These are phyloP conservation scores for Aspergillus sp. DNA, from an alignment of 2,329 filamentous ascomycete genomes.

Conservation along the genomic window DNA sequence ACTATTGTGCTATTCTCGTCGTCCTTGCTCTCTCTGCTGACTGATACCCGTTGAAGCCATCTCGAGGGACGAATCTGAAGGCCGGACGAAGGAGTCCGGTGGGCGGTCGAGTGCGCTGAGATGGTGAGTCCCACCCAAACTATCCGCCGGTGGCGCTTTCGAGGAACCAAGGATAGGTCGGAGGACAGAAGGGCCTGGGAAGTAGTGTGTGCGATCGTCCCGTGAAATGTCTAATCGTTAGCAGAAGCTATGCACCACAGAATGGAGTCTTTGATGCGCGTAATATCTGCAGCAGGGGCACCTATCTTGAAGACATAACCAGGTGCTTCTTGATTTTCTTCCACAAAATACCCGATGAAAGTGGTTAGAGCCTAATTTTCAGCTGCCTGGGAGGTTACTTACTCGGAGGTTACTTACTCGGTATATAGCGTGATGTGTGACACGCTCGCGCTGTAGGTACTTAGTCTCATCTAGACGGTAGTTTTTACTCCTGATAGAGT, in stretches of 20 bases:
- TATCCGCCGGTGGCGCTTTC: neutral
- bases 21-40: slow-evolving; percentile 22
- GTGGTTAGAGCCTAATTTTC: neutral
- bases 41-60: slow-evolving; percentile 27
- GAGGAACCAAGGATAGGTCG: neutral
- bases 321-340: slow-evolving; percentile 7
- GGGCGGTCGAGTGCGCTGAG: neutral
- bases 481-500: slow-evolving; percentile 1
- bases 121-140: neutral
- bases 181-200: neutral
- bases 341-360: slow-evolving; percentile 2
- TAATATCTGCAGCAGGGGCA: slow-evolving; percentile 1
- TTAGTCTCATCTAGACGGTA: slow-evolving; percentile 1
- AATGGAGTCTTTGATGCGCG: slow-evolving; percentile 9
- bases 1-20: slow-evolving; percentile 28
- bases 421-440: neutral
- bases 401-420: too few relatives aligned
- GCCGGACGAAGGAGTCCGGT: neutral
- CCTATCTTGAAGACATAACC: slow-evolving; percentile 4
- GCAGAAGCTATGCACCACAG: slow-evolving; percentile 1
- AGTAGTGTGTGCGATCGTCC: slow-evolving; percentile 8
- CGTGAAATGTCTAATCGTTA: slow-evolving; percentile 12
- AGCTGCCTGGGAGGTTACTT: neutral
- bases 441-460: neutral
- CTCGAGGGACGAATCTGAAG: neutral